phyloP scores from a whole-genome alignment of 495 filamentous ascomycete genomes.

The Opeltia flavorubescens region DNA sequence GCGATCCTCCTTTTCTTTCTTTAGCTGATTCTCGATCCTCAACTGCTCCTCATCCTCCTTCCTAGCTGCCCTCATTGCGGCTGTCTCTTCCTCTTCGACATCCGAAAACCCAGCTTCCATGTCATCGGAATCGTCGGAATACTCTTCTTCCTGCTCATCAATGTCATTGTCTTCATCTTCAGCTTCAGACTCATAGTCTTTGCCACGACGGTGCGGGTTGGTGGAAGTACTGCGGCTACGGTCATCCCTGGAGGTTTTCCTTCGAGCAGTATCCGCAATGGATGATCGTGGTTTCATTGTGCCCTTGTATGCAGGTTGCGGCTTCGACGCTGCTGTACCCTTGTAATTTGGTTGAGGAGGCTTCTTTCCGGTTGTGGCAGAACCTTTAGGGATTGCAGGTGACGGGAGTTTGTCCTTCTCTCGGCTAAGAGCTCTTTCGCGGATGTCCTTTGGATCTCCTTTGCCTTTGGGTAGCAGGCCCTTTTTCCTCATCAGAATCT shows the following conservation, averaged over 20 bases:
- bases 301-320: conserved; percentile 39
- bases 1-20: conserved; percentile 41
- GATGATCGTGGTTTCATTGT: conserved; percentile 31
- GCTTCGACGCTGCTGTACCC: conserved; percentile 36
- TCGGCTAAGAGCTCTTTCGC: neutral
- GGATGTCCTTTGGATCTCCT: neutral
- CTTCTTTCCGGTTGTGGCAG: conserved; percentile 6
- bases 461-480: conserved; percentile 10
- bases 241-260: conserved; percentile 12
- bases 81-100: conserved; percentile 42
- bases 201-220: conserved; percentile 35
- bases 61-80: conserved; percentile 33
- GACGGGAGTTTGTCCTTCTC: neutral
- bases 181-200: conserved; percentile 29
- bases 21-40: conserved; percentile 36
- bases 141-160: conserved; percentile 38
- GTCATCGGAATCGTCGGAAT: conserved; percentile 42
- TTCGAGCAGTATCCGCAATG: conserved; percentile 20
- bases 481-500: conserved; percentile 13
- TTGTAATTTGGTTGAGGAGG: conserved; percentile 27
- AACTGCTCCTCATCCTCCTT: conserved; percentile 47
- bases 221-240: conserved; percentile 15
- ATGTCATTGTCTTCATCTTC: conserved; percentile 20
- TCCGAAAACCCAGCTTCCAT: conserved; percentile 54
- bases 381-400: neutral